phyloP scores from a whole-genome alignment of 2,329 filamentous ascomycete species.

The Talaromyces sp. region DNA sequence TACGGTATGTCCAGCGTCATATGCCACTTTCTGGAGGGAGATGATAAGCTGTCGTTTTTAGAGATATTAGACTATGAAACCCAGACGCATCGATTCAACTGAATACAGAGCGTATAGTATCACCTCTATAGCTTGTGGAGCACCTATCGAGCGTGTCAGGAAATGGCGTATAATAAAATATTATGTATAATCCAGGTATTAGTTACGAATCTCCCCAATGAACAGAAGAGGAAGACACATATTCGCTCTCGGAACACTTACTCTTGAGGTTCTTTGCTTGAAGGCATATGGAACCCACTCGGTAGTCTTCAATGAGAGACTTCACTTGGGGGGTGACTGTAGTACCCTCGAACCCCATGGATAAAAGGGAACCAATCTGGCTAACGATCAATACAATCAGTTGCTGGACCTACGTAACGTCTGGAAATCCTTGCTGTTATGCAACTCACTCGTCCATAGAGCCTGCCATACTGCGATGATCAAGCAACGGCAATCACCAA shows the following conservation, averaged over 20 bases:
- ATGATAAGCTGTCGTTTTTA: slow-evolving; percentile 3
- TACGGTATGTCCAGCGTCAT: slow-evolving; percentile 8
- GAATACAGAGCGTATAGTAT: background rate
- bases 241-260: background rate
- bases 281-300: slow-evolving; percentile 8
- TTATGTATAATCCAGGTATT: background rate
- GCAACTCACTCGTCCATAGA: slow-evolving; percentile 1
- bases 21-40: slow-evolving; percentile 13
- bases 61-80: background rate
- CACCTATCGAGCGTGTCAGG: background rate
- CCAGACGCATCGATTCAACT: background rate
- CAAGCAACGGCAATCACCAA: background rate
- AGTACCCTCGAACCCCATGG: slow-evolving; percentile 15
- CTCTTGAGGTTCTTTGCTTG: slow-evolving; percentile 13
- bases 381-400: background rate
- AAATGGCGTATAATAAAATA: background rate
- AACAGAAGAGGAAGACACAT: background rate
- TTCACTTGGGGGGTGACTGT: slow-evolving; percentile 13
- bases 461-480: background rate
- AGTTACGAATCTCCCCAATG: background rate
- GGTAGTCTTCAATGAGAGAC: slow-evolving; percentile 10
- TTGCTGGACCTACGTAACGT: background rate
- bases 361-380: slow-evolving; percentile 10
- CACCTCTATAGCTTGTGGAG: slow-evolving; percentile 13
- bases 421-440: background rate